Evolutionary conservation across 2,329 filamentous ascomycete genomes (phyloP), one percentile per base, ranked within the genome.

Genomic region (Parastagonospora avenae): DNA sequence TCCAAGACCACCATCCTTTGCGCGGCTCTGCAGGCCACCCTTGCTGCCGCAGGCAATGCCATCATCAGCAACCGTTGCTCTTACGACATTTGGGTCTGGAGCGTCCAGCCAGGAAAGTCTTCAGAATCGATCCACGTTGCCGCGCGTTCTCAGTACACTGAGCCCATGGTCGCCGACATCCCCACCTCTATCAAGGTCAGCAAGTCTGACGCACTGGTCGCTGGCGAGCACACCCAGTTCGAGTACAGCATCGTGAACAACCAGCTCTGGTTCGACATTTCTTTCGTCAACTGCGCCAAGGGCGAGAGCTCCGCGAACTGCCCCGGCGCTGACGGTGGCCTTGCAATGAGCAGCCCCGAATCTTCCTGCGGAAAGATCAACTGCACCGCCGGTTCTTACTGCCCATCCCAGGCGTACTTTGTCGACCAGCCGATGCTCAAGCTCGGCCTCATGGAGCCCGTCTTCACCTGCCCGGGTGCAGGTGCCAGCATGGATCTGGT

Each of bases 71-170:
- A 68, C 52, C 59, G 54, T 42, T 68, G 65, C 45, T 11, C 44
- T 27, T 63, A 64, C 51, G 65, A 68, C 48, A 50, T 68, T 40
- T 68, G 61, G 61, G 46, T 67, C 35, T 66, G 61, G 57, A 59
- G 55, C 15, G 55, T 66, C 27, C 53, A 57, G 28, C 52, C 60
- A 41, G 42, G 37, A 14, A 43, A 50, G 36, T 39, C 32, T 11
- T 50, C 55, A 1, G 29, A 31, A 7, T 42, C 55, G 1, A 58
- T 62, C 36, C 50, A 55, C 3, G 43, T 66, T 2, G 54, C 64
- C 3, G 55, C 64, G 14, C 50, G 54, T 27, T 42, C 55, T n/a
- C 51, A 61, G 28, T 54, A 66, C 42, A 52, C 42, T 5, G 64
- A 67, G 48, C 48, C 53, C 16, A 54, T 64, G 40, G 57, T 50